Percentiles rank a stretch among this genome's conserved stretches.
Evolutionary conservation across 495 filamentous ascomycete genomes (phyloP).

Genomic region (Trichoderma reesei): DNA sequence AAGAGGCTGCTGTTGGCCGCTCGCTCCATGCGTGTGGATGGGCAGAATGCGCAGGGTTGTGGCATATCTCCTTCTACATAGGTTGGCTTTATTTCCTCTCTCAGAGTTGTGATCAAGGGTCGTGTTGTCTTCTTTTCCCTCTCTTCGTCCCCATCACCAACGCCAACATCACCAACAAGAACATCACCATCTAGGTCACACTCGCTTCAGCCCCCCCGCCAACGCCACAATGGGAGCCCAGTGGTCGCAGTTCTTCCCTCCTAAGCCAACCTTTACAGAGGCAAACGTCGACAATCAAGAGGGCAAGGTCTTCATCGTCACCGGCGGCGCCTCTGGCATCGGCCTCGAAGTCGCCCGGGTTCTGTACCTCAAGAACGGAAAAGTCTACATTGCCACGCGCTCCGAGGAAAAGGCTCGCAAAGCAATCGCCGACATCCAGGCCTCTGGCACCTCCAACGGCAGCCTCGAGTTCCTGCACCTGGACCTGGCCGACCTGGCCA

Average conservation of each 20-base stretch:
- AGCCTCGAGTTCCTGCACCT: constrained; percentile 19
- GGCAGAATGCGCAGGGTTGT: not conserved
- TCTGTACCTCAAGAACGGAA: constrained; percentile 30
- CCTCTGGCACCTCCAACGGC: constrained; percentile 13
- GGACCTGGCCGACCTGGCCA: constrained; percentile 20
- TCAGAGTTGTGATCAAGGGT: not conserved
- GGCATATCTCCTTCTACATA: not conserved
- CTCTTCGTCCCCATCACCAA: not conserved
- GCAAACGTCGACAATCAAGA: constrained; percentile 16
- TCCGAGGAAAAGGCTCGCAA: constrained; percentile 18
- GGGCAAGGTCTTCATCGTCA: constrained; percentile 35
- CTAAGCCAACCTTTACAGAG: constrained; percentile 19
- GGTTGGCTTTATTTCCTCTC: not conserved
- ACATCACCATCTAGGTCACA: too few species aligned
- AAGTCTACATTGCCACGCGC: constrained; percentile 38
- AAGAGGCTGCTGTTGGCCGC: not conserved
- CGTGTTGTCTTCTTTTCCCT: not conserved
- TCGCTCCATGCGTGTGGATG: not conserved
- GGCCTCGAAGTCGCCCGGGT: constrained; percentile 32
- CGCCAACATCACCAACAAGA: too few species aligned
- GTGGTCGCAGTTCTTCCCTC: constrained; percentile 20
- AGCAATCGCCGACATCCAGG: constrained; percentile 20
- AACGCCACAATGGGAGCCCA: not conserved
- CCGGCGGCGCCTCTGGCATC: constrained; percentile 34
- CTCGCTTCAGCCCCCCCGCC: too few species aligned